These are phyloP conservation scores for Candida anglica DNA, from an alignment of 805 yeast genomes.

Conservation along the genomic window DNA sequence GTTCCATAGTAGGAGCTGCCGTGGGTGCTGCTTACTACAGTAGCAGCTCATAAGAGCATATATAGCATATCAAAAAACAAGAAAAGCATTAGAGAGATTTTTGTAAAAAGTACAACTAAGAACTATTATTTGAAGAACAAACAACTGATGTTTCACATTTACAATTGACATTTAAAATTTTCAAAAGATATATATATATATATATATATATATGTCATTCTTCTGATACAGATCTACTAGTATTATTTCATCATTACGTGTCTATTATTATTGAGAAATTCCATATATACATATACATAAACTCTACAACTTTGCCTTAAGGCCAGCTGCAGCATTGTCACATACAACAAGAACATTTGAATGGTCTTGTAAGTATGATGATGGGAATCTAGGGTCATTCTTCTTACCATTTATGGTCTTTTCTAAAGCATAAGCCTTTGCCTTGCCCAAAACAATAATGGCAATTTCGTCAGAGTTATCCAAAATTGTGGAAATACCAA, in stretches of 20 bases:
- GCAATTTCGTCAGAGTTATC: constrained; percentile 52
- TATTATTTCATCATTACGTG: too few relatives aligned
- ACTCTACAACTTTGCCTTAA: constrained; percentile 31
- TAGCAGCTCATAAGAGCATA: not conserved
- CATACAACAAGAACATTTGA: constrained; percentile 40
- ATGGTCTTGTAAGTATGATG: constrained; percentile 48
- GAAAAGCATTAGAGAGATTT: too few relatives aligned
- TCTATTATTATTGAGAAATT: too few relatives aligned
- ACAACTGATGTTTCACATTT: too few relatives aligned
- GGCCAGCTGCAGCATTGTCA: constrained; percentile 46
- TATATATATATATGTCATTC: too few relatives aligned
- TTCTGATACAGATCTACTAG: too few relatives aligned
- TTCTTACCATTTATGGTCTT: constrained; percentile 38
- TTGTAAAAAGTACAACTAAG: too few relatives aligned
- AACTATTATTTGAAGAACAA: too few relatives aligned
- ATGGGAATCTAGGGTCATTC: constrained; percentile 42
- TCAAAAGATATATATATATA: too few relatives aligned
- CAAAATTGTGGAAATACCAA: constrained; percentile 55
- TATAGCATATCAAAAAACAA: too few relatives aligned
- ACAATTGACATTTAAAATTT: too few relatives aligned
- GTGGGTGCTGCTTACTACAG: constrained; percentile 41
- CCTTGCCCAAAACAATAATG: constrained; percentile 47
- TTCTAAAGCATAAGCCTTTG: constrained; percentile 44
- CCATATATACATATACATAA: too few relatives aligned
- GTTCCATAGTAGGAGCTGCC: constrained; percentile 52